Evolutionary conservation across 2,329 filamentous ascomycete genomes (phyloP).

Genomic region (Diaporthe sp.): DNA sequence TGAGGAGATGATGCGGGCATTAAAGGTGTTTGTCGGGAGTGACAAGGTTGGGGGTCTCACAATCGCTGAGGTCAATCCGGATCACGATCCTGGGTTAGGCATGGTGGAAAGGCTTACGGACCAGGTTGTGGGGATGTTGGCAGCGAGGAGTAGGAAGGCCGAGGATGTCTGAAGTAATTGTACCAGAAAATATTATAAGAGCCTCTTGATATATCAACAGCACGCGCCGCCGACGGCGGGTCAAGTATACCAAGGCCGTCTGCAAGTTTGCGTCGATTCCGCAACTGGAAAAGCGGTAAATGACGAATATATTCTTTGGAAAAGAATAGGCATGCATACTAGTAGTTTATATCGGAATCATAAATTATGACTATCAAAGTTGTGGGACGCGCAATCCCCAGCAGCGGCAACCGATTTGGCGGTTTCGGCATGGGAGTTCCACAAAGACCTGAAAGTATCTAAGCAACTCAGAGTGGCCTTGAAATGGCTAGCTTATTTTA

Average conservation of each 20-base stretch:
- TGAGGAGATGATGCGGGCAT: conserved; percentile 22
- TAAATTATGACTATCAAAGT: no score
- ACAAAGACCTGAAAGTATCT: neutral
- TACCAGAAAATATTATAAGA: neutral
- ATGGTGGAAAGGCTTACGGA: neutral
- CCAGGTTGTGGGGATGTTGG: neutral
- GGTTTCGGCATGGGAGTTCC: no score
- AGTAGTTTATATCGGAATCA: no score
- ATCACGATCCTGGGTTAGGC: neutral
- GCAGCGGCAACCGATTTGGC: neutral
- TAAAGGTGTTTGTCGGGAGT: conserved; percentile 8
- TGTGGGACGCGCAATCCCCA: no score
- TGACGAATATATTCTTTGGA: no score
- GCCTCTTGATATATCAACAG: neutral
- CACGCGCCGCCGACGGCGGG: neutral
- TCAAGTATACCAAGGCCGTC: neutral
- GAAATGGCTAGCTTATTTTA: neutral
- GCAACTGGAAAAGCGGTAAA: no score
- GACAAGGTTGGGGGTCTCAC: conserved; percentile 2
- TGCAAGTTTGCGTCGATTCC: no score
- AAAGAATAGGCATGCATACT: no score
- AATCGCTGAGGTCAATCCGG: conserved; percentile 18
- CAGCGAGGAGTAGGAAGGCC: neutral
- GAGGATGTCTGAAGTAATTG: neutral
- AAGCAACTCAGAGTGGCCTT: neutral